Evolutionary conservation across 768 basidiomycete genomes (phyloP).

Genomic region (Tricholoma terreum): DNA sequence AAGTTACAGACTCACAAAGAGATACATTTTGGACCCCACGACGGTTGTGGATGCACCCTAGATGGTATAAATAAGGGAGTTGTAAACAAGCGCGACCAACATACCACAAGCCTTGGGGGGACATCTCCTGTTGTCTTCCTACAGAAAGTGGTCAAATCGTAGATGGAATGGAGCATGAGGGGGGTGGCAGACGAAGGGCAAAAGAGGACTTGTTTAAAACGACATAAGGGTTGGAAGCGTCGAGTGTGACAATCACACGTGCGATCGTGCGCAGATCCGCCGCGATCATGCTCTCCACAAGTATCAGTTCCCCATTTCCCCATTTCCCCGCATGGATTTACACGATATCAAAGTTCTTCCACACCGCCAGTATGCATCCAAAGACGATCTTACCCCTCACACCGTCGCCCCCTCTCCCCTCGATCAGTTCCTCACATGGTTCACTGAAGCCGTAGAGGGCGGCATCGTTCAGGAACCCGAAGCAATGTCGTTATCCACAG

Average conservation of each 20-base stretch:
- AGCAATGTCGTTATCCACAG: constrained; percentile 79
- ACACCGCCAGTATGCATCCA: constrained; percentile 72
- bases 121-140: constrained; percentile 83
- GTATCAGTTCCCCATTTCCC: no score
- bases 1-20: constrained; percentile 60
- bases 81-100: constrained; percentile 25
- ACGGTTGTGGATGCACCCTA: constrained; percentile 92
- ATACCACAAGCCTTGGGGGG: constrained; percentile 82
- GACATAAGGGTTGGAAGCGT: no score
- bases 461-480: constrained; percentile 82
- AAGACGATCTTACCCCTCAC: constrained; percentile 60
- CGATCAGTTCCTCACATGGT: constrained; percentile 86
- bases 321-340: constrained; percentile 31
- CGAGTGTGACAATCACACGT: no score
- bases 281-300: background rate
- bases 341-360: constrained; percentile 66
- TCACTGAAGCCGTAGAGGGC: constrained; percentile 56
- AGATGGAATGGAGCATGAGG: constrained; percentile 70
- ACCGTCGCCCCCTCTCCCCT: constrained; percentile 67
- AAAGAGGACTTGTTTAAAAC: constrained; percentile 1
- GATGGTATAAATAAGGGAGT: constrained; percentile 5
- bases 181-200: constrained; percentile 2
- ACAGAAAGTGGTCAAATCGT: constrained; percentile 85
- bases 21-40: constrained; percentile 82
- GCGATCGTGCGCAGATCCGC: no score